phyloP scores from a whole-genome alignment of 176 grass and related monocot genomes.

The Pontederia paniculata region DNA sequence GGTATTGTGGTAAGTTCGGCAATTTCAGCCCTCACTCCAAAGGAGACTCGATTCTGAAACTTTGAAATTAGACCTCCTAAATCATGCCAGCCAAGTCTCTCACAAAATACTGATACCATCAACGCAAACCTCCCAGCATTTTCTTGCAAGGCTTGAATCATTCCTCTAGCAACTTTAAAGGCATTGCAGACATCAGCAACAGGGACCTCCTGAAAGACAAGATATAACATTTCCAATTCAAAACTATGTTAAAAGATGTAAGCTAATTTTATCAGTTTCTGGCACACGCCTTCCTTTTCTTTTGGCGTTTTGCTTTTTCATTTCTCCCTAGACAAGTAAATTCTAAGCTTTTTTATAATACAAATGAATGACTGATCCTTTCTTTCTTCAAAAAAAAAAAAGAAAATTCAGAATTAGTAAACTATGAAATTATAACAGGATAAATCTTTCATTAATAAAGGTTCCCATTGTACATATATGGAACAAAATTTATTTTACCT shows the following conservation, averaged over 20 bases:
- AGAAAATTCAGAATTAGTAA: too few relatives aligned
- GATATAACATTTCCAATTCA: not conserved
- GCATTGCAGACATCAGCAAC: conserved; percentile 85
- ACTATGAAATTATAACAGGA: too few relatives aligned
- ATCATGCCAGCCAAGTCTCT: conserved; percentile 93
- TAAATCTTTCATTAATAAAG: too few relatives aligned
- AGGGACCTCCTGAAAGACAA: conserved; percentile 57
- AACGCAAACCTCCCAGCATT: conserved; percentile 94
- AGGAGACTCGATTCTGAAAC: conserved; percentile 93
- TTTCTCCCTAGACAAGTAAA: too few relatives aligned
- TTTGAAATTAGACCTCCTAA: conserved; percentile 85
- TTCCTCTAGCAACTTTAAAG: conserved; percentile 92
- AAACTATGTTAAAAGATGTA: too few relatives aligned
- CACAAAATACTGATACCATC: conserved; percentile 95
- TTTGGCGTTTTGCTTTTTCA: too few relatives aligned
- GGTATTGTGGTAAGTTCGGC: conserved; percentile 82
- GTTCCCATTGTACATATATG: not conserved
- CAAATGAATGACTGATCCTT: too few relatives aligned
- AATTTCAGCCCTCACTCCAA: conserved; percentile 95
- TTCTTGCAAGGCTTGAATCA: conserved; percentile 87
- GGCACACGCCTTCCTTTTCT: too few relatives aligned
- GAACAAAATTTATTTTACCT: conserved; percentile 37
- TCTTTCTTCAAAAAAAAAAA: too few relatives aligned
- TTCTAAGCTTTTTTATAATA: too few relatives aligned
- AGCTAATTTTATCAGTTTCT: too few relatives aligned